Evolutionary conservation across 768 basidiomycete genomes (phyloP).

Genomic region (Boletus rubescentipes): DNA sequence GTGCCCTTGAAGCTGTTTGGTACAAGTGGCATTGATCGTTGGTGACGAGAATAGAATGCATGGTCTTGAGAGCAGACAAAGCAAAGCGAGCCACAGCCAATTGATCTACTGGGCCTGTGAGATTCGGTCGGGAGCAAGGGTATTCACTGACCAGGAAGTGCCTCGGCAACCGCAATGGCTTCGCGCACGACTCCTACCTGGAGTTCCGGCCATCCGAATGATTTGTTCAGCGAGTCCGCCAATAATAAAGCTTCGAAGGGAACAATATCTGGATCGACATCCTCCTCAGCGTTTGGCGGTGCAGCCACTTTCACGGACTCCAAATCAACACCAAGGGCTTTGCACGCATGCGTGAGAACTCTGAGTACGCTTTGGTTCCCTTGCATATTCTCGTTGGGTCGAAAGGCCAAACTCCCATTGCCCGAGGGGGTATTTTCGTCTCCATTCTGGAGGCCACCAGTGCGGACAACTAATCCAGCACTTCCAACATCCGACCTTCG

Average conservation of each 20-base stretch:
- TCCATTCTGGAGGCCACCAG: slow-evolving; percentile 36
- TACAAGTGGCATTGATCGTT: slow-evolving; percentile 82
- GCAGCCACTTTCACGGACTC: slow-evolving; percentile 61
- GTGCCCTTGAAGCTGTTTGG: slow-evolving; percentile 66
- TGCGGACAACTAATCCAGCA: slow-evolving; percentile 51
- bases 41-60: slow-evolving; percentile 66
- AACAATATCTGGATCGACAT: slow-evolving; percentile 5
- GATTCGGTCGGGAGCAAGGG: neutral
- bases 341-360: slow-evolving; percentile 73
- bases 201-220: slow-evolving; percentile 92
- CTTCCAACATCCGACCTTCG: slow-evolving; percentile 35
- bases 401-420: slow-evolving; percentile 63
- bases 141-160: slow-evolving; percentile 71
- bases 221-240: slow-evolving; percentile 40
- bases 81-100: slow-evolving; percentile 83
- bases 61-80: slow-evolving; percentile 78
- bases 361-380: slow-evolving; percentile 83
- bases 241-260: slow-evolving; percentile 41
- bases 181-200: slow-evolving; percentile 94
- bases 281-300: slow-evolving; percentile 21
- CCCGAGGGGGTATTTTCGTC: slow-evolving; percentile 15
- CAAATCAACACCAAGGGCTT: slow-evolving; percentile 79
- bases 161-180: slow-evolving; percentile 87
- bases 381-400: slow-evolving; percentile 68
- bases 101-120: slow-evolving; percentile 56